phyloP scores from a whole-genome alignment of 805 yeast genomes.

The Candida tallmaniae region DNA sequence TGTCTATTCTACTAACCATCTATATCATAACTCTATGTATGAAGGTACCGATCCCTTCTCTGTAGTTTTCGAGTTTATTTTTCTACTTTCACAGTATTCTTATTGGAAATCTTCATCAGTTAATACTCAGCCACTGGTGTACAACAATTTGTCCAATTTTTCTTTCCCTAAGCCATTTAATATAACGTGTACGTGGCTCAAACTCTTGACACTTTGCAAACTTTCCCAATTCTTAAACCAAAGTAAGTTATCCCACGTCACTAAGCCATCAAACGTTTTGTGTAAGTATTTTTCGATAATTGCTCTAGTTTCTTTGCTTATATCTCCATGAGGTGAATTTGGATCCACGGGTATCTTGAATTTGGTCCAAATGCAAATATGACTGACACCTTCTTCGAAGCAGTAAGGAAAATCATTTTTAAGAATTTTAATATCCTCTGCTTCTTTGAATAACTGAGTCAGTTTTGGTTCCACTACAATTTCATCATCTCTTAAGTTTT shows the following conservation, averaged over 20 bases:
- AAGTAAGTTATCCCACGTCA: conserved; percentile 35
- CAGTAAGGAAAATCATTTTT: conserved; percentile 66
- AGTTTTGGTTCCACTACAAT: conserved; percentile 10
- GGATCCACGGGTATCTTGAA: conserved; percentile 50
- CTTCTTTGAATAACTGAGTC: conserved; percentile 35
- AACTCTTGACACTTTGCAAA: conserved; percentile 60
- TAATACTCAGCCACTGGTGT: conserved; percentile 13
- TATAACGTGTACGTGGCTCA: conserved; percentile 70
- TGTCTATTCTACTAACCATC: too few species aligned
- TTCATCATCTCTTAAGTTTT: conserved; percentile 16
- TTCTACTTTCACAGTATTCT: not conserved
- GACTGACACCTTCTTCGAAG: conserved; percentile 47
- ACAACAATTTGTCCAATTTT: conserved; percentile 15
- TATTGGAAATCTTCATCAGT: conserved; percentile 7
- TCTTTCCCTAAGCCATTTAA: conserved; percentile 36
- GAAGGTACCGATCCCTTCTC: too few species aligned
- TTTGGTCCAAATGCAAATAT: conserved; percentile 67
- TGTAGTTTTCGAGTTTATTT: too few species aligned
- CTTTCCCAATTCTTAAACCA: conserved; percentile 76
- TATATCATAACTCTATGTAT: too few species aligned
- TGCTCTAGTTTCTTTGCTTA: conserved; percentile 37
- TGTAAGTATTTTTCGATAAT: conserved; percentile 43
- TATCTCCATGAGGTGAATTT: conserved; percentile 46
- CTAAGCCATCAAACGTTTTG: conserved; percentile 44
- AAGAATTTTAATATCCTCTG: conserved; percentile 42